These are phyloP conservation scores for Penicillium ucsense DNA, from an alignment of 495 filamentous ascomycete genomes.

Conservation along the genomic window DNA sequence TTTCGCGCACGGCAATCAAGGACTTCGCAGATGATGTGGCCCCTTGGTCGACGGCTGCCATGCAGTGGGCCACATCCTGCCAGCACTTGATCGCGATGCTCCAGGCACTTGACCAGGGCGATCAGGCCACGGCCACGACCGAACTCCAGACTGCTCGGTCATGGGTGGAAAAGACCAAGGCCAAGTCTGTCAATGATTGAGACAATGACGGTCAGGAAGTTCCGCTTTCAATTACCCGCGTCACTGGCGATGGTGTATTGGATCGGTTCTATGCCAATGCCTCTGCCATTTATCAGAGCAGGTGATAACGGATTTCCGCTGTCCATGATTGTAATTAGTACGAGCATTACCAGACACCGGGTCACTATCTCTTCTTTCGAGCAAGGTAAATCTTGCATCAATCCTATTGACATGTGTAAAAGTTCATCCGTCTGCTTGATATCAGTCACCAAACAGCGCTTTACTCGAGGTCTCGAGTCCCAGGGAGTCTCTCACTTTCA, in stretches of 20 bases:
- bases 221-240: slow-evolving; percentile 7
- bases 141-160: slow-evolving; percentile 5
- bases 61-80: slow-evolving; percentile 7
- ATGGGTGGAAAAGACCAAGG: slow-evolving; percentile 10
- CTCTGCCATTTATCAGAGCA: slow-evolving; percentile 4
- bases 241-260: slow-evolving; percentile 5
- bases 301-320: too few species aligned
- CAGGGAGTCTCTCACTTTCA: too few species aligned
- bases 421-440: too few species aligned
- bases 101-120: slow-evolving; percentile 1
- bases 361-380: slow-evolving; percentile 1
- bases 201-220: slow-evolving; percentile 4
- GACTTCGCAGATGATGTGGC: slow-evolving; percentile 7
- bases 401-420: too few species aligned
- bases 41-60: slow-evolving; percentile 8
- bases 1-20: slow-evolving; percentile 8
- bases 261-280: slow-evolving; percentile 6
- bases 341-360: too few species aligned
- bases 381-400: background rate
- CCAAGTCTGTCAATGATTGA: slow-evolving; percentile 11
- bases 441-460: too few species aligned
- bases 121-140: slow-evolving; percentile 3
- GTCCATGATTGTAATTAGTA: too few species aligned
- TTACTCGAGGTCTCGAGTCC: too few species aligned
- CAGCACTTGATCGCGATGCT: slow-evolving; percentile 11